Evolutionary conservation across 169 alveolate genomes (phyloP).

Genomic region (Cryptosporidium sp.): DNA sequence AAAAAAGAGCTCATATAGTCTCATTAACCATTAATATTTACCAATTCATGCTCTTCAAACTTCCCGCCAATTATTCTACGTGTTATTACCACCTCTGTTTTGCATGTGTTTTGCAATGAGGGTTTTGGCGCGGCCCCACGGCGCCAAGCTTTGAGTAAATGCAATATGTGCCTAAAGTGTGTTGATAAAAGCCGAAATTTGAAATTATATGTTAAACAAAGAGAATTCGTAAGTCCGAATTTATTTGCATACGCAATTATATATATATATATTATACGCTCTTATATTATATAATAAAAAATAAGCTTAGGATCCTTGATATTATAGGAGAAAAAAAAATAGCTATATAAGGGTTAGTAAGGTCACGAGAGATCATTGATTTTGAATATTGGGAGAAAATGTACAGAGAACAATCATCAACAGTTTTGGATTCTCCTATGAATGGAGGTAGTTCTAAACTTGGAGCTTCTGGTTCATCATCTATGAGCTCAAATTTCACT

Average conservation of each 20-base stretch:
- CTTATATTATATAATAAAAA: no score
- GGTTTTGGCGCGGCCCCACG: not conserved
- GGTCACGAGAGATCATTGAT: not conserved
- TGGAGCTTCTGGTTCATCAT: not conserved
- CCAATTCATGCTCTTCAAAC: not conserved
- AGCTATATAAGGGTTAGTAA: not conserved
- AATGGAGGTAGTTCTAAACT: slow-evolving; percentile 16
- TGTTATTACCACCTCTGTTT: no score
- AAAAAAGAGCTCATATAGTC: not conserved
- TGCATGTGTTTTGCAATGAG: no score
- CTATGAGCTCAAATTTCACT: slow-evolving; percentile 7
- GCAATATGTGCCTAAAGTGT: not conserved
- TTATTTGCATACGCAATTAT: not conserved
- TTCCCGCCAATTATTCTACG: not conserved
- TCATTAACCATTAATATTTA: not conserved
- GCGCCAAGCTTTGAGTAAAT: not conserved
- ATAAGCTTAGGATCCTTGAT: not conserved
- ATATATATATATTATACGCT: not conserved
- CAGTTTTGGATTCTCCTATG: slow-evolving; percentile 26
- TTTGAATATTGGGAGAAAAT: not conserved
- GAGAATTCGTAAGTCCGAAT: not conserved
- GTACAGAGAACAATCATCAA: slow-evolving; percentile 40
- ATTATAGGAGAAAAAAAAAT: not conserved
- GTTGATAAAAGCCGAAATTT: not conserved
- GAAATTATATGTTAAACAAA: not conserved